Conservation (phyloP, 1,284 basidiomycete genomes). For the Melampsora abietis-canadensis region DNA sequence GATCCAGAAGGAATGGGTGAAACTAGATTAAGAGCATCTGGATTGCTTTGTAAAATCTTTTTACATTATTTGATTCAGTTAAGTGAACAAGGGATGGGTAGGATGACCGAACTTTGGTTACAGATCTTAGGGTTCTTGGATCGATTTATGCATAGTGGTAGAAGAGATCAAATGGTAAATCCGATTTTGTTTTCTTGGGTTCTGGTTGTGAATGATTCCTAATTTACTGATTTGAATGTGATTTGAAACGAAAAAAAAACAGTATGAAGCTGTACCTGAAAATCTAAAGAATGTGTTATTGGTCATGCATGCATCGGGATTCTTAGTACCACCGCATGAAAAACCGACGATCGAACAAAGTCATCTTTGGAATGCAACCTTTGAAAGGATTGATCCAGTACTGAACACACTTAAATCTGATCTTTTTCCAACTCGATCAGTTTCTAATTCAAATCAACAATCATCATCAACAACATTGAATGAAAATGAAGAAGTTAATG, state of each 20-base stretch:
- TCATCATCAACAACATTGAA: not conserved
- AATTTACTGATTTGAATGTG: slow-evolving; percentile 11
- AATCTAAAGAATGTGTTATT: slow-evolving; percentile 94
- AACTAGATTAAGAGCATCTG: slow-evolving; percentile 79
- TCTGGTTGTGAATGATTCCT: not conserved
- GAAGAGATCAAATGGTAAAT: slow-evolving; percentile 78
- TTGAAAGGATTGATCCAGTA: slow-evolving; percentile 79
- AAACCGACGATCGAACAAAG: slow-evolving; percentile 66
- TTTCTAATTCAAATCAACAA: not conserved
- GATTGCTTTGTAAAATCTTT: slow-evolving; percentile 88
- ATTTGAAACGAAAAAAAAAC: too few relatives aligned
- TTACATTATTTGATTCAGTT: slow-evolving; percentile 84
- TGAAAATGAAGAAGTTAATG: not conserved
- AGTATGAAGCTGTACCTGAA: slow-evolving; percentile 93
- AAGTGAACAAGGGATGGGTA: slow-evolving; percentile 58
- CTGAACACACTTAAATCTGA: slow-evolving; percentile 79
- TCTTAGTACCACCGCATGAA: slow-evolving; percentile 71
- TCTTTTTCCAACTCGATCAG: slow-evolving; percentile 53
- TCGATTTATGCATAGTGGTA: slow-evolving; percentile 78
- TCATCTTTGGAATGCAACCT: slow-evolving; percentile 75
- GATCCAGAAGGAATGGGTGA: slow-evolving; percentile 86
- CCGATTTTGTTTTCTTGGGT: not conserved
- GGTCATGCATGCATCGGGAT: slow-evolving; percentile 84
- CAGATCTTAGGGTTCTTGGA: slow-evolving; percentile 87
- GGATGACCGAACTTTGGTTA: slow-evolving; percentile 76